phyloP scores from a whole-genome alignment of 2,329 filamentous ascomycete species.

The Eutypella sp. region DNA sequence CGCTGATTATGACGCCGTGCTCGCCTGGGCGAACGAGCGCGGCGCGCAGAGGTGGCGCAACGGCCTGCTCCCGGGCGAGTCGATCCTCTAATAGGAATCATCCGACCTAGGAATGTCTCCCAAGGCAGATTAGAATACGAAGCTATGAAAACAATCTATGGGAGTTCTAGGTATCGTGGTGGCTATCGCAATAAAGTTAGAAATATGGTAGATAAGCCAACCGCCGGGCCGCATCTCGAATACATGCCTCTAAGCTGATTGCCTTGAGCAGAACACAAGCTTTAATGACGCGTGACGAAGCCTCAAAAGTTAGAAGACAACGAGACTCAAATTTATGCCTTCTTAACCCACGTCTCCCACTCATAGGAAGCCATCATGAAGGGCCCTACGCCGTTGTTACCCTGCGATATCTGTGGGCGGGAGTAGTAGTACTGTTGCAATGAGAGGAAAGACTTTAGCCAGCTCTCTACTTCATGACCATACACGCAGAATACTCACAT shows the following conservation, averaged over 20 bases:
- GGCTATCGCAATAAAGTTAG: no score
- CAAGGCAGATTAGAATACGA: no score
- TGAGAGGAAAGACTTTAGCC: no score
- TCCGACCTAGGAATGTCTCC: no score
- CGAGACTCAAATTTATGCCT: background rate
- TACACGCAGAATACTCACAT: background rate
- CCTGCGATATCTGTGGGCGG: background rate
- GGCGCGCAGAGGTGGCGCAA: conserved; percentile 27
- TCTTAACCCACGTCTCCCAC: conserved; percentile 5
- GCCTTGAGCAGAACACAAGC: no score
- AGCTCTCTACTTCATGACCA: background rate
- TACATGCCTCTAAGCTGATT: no score
- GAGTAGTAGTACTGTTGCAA: background rate
- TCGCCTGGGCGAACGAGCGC: conserved; percentile 30
- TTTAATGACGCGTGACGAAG: no score
- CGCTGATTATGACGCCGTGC: conserved; percentile 29
- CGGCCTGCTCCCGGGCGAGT: conserved; percentile 20
- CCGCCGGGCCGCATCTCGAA: no score
- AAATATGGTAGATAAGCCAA: no score
- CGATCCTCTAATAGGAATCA: conserved; percentile 20
- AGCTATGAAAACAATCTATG: no score
- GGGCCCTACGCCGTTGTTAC: conserved; percentile 4
- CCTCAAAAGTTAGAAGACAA: no score
- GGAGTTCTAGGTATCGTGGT: no score
- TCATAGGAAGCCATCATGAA: conserved; percentile 8